These are phyloP conservation scores for Gracilariopsis chorda DNA, from an alignment of 23 red algal species.

Conservation along the genomic window DNA sequence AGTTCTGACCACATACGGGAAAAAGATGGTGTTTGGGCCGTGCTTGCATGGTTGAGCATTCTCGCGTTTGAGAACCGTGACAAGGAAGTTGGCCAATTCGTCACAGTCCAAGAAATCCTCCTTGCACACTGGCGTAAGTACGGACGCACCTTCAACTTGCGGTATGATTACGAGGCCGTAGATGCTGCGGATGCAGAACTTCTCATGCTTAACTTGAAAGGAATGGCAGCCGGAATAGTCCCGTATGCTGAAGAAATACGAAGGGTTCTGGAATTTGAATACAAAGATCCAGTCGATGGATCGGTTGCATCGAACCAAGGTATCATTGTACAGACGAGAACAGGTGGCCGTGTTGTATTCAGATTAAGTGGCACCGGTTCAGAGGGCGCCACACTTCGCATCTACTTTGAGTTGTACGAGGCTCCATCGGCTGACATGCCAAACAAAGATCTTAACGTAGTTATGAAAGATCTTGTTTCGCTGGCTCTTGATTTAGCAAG, in stretches of 20 bases:
- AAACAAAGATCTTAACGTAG: slow-evolving; percentile 39
- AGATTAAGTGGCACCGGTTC: slow-evolving; percentile 88
- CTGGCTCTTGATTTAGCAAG: slow-evolving; percentile 69
- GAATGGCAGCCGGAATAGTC: slow-evolving; percentile 31
- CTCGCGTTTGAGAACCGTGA: slow-evolving; percentile 78
- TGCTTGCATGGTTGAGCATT: slow-evolving; percentile 90
- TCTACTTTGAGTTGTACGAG: slow-evolving; percentile 93
- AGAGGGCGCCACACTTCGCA: slow-evolving; percentile 86
- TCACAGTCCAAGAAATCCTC: slow-evolving; percentile 85
- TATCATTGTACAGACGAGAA: slow-evolving; percentile 71
- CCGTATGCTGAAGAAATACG: slow-evolving; percentile 10
- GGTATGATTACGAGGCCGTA: slow-evolving; percentile 95
- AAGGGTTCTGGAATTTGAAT: slow-evolving; percentile 86
- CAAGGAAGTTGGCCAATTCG: slow-evolving; percentile 45
- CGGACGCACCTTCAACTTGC: slow-evolving; percentile 88
- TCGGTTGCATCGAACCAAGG: slow-evolving; percentile 82
- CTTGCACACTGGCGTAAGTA: slow-evolving; percentile 73
- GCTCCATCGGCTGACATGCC: slow-evolving; percentile 1
- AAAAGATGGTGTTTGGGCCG: slow-evolving; percentile 95
- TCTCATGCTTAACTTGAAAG: slow-evolving; percentile 75
- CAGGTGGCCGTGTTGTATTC: slow-evolving; percentile 85
- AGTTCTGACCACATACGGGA: slow-evolving; percentile 93
- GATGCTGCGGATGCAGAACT: slow-evolving; percentile 57
- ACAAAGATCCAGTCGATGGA: slow-evolving; percentile 92
- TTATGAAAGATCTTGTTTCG: slow-evolving; percentile 67